Evolutionary conservation across 163 green algal genomes (phyloP).

Genomic region (Scenedesmus sp.): DNA sequence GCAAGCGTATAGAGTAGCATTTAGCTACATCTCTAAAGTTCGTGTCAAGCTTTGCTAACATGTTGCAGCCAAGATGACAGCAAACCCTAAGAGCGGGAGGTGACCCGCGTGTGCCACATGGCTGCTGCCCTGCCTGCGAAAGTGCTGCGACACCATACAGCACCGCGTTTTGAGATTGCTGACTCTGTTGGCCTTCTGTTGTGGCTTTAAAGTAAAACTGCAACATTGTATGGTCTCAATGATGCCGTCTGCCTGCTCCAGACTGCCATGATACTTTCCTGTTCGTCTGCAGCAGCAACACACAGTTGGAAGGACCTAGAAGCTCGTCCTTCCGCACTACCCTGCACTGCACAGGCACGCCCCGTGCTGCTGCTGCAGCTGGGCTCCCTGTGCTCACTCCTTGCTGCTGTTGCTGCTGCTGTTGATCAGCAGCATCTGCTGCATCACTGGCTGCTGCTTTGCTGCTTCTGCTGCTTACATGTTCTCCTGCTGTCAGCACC

Average conservation of each 20-base stretch:
- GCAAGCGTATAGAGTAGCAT: not conserved
- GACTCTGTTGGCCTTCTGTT: no score
- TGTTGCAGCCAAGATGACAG: not conserved
- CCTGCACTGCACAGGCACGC: slow-evolving; percentile 15
- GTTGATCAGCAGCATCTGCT: slow-evolving; percentile 8
- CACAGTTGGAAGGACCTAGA: slow-evolving; percentile 57
- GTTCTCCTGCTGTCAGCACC: slow-evolving; percentile 35
- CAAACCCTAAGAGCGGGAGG: not conserved
- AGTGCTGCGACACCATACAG: not conserved
- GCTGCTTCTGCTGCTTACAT: not conserved
- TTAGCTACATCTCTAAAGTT: not conserved
- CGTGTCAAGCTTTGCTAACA: not conserved
- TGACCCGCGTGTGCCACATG: not conserved
- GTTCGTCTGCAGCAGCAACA: slow-evolving; percentile 68
- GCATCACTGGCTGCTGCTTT: slow-evolving; percentile 5
- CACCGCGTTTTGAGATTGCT: no score
- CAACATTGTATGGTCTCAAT: not conserved
- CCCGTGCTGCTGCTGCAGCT: slow-evolving; percentile 7
- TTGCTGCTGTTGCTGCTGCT: not conserved
- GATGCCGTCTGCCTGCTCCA: not conserved
- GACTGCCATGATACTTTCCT: slow-evolving; percentile 60
- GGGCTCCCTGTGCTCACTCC: not conserved
- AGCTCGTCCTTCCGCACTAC: slow-evolving; percentile 69
- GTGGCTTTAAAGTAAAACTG: no score
- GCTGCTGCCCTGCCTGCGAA: no score